Percentiles rank a stretch among this genome's conserved stretches.
phyloP scores from a whole-genome alignment of 1,139 yeast species.

The Geotrichum siamense region DNA sequence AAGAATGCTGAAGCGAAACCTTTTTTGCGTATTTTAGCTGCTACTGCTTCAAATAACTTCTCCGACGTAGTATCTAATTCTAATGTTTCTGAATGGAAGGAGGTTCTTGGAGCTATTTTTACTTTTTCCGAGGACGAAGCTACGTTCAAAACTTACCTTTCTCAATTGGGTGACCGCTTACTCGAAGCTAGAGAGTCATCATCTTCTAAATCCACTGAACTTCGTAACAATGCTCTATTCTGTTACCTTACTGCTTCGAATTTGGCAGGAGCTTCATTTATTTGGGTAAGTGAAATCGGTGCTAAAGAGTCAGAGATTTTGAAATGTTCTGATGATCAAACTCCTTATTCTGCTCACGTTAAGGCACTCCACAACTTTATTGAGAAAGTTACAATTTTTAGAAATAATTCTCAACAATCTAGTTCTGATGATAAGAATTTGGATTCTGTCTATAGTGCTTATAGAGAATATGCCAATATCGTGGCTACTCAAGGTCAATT shows the following conservation, averaged over 20 bases:
- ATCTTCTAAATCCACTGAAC: constrained; percentile 29
- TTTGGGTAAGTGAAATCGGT: constrained; percentile 79
- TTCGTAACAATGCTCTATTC: constrained; percentile 65
- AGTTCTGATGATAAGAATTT: constrained; percentile 34
- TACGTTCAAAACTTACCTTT: constrained; percentile 48
- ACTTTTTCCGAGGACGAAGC: constrained; percentile 44
- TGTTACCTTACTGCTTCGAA: constrained; percentile 80
- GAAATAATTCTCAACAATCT: constrained; percentile 36
- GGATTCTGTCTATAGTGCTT: constrained; percentile 49
- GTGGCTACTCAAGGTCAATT: constrained; percentile 80
- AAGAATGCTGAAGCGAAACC: constrained; percentile 48
- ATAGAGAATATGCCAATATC: constrained; percentile 71
- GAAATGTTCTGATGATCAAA: constrained; percentile 37
- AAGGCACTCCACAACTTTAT: constrained; percentile 75
- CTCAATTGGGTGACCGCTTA: constrained; percentile 69
- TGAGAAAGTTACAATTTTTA: constrained; percentile 73
- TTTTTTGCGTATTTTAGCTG: constrained; percentile 67
- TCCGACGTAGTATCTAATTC: constrained; percentile 73
- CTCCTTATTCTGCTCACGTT: constrained; percentile 82
- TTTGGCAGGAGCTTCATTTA: constrained; percentile 64
- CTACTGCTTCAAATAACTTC: constrained; percentile 52
- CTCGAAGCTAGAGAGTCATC: constrained; percentile 35
- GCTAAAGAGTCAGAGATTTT: constrained; percentile 49
- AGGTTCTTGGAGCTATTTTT: constrained; percentile 62
- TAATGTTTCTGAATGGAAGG: constrained; percentile 75